Evolutionary conservation across 164 flowering plant species (phyloP).

Genomic region (Vitis rupestris): DNA sequence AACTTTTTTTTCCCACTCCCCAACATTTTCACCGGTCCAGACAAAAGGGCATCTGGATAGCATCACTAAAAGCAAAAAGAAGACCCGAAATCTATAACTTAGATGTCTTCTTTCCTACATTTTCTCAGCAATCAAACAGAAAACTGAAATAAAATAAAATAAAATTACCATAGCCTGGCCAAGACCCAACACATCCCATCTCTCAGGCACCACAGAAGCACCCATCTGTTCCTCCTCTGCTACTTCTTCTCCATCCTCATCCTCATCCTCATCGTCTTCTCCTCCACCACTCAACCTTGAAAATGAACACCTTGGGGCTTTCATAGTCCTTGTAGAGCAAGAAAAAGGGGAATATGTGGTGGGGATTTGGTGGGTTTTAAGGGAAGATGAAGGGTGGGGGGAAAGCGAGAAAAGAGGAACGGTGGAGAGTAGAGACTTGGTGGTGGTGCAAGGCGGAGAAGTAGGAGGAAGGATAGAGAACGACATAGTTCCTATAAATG

Average conservation of each 20-base stretch:
- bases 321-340: slow-evolving; percentile 5
- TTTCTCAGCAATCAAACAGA: background rate
- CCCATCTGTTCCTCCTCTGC: slow-evolving; percentile 11
- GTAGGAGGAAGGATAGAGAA: slow-evolving; percentile 14
- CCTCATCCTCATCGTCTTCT: slow-evolving; percentile 9
- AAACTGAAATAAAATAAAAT: background rate
- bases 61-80: background rate
- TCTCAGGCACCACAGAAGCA: slow-evolving; percentile 41
- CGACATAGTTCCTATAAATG: slow-evolving; percentile 1
- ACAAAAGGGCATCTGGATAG: background rate
- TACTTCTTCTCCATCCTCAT: slow-evolving; percentile 21
- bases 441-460: background rate
- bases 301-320: background rate
- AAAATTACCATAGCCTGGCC: slow-evolving; percentile 91
- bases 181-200: slow-evolving; percentile 91
- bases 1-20: background rate
- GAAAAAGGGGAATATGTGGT: background rate
- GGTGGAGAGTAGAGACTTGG: background rate
- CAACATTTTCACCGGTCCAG: background rate
- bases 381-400: background rate
- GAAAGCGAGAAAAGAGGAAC: slow-evolving; percentile 10
- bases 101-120: background rate
- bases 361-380: background rate
- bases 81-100: background rate
- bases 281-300: background rate